Evolutionary conservation across 345 rosid genomes (phyloP), one percentile per base, ranked within the genome.

Genomic region (Brassica rapa): DNA sequence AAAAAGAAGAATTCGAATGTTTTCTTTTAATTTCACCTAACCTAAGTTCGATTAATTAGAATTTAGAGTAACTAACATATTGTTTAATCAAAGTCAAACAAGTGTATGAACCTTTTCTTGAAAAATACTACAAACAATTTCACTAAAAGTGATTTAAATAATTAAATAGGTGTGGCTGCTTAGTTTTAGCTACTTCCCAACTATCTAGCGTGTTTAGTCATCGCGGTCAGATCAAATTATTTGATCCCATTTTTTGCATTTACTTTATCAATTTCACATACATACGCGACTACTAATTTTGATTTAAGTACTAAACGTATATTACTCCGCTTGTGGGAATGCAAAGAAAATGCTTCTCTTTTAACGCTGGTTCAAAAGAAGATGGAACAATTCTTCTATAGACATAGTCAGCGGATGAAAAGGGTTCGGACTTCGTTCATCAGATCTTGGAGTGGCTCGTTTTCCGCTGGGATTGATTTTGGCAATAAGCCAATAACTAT

Each of bases 121-220:
- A 4, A 62, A 3, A 10, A 1, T 19, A 29, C 10, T 49, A 1
- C 14, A 65, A 65, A 35, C n/a, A 30, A 55, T 51, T 65, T 51
- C 15, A 33, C 55, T 51, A 62, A 10, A 30, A 65, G 46, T 37
- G 59, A 56, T 19, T 59, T 49, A 23, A 64, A 77, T n/a, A 35
- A 15, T 0, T 24, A 21, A 55, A 32, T 43, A 41, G 64, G 70
- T 37, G 4, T 0, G 51, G 74, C 78, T 67, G 74, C 70, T 73
- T 66, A 49, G 74, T 79, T 73, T 74, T 73, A 73, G 78, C 71
- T 78, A 79, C 82, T 73, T 74, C 60, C 66, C 71, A 73, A 79
- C 78, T 61, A 79, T 79, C 66, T 68, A 73, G 73, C 70, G 71
- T 79, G 82, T 68, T 74, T 63, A 64, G 75, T 74, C 82, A 62